Evolutionary conservation across 1,139 yeast species (phyloP).

Genomic region (Schizosaccharomyces versatilis): DNA sequence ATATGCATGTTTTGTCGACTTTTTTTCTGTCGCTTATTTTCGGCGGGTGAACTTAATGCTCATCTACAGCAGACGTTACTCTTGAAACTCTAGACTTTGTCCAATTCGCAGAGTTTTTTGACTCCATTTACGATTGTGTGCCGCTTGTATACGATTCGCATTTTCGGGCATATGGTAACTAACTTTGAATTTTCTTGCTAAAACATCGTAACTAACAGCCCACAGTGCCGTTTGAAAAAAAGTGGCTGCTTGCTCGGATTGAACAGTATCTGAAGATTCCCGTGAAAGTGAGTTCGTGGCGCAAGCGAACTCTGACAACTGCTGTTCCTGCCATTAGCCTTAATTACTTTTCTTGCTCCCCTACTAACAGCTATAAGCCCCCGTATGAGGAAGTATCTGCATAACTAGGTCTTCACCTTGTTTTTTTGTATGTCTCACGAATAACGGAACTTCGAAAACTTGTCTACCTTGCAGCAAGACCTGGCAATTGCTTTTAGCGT

Average conservation of each 20-base stretch:
- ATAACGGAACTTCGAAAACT: too few relatives aligned
- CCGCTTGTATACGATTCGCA: not conserved
- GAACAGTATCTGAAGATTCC: not conserved
- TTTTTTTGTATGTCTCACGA: too few relatives aligned
- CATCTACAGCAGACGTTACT: not conserved
- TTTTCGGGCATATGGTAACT: not conserved
- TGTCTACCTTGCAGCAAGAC: too few relatives aligned
- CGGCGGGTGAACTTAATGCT: not conserved
- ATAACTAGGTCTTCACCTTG: too few relatives aligned
- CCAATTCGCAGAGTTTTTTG: not conserved
- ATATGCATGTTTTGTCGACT: not conserved
- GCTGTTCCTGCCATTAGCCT: too few relatives aligned
- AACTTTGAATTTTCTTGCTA: not conserved
- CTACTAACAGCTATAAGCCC: too few relatives aligned
- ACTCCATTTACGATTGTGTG: slow-evolving; percentile 1
- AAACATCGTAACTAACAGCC: not conserved
- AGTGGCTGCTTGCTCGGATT: not conserved
- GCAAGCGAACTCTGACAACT: too few relatives aligned
- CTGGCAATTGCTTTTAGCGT: too few relatives aligned
- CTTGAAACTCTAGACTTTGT: not conserved
- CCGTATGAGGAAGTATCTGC: too few relatives aligned
- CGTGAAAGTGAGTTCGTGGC: too few relatives aligned
- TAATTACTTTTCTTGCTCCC: too few relatives aligned
- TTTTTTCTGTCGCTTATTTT: not conserved
- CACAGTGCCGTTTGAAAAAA: not conserved